A percentile compares a stretch with the other conserved stretches of the same genome.
Conservation (phyloP, 495 filamentous ascomycete genomes). For the Tetracladium setigerum region DNA sequence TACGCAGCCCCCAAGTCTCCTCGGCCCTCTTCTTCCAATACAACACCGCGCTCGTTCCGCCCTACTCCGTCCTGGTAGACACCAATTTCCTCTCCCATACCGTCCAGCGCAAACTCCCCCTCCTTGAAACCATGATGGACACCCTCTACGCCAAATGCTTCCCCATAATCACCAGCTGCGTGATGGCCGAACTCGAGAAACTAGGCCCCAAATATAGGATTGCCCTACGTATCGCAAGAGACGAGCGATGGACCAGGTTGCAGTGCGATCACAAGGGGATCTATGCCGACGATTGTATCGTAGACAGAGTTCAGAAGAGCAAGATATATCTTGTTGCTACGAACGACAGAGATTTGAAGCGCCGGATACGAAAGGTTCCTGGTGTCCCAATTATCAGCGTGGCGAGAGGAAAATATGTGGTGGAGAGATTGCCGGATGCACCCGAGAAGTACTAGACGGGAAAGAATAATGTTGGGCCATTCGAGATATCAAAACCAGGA, state of each 20-base stretch:
- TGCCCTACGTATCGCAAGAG: constrained; percentile 83
- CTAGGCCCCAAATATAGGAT: constrained; percentile 84
- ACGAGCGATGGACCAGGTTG: constrained; percentile 79
- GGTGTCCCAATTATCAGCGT: constrained; percentile 62
- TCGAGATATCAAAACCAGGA: too few relatives aligned
- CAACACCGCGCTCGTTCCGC: constrained; percentile 83
- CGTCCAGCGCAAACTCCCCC: constrained; percentile 80
- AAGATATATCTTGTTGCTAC: constrained; percentile 84
- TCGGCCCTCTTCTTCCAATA: constrained; percentile 90
- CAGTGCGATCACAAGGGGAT: constrained; percentile 83
- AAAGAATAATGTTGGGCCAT: too few relatives aligned
- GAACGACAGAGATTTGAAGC: constrained; percentile 78
- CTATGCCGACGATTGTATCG: constrained; percentile 94
- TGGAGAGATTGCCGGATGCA: constrained; percentile 84
- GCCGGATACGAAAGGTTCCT: constrained; percentile 70
- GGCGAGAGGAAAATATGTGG: constrained; percentile 78
- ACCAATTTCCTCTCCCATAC: constrained; percentile 94
- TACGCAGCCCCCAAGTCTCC: constrained; percentile 59
- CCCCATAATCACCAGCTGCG: constrained; percentile 66
- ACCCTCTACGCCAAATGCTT: constrained; percentile 60
- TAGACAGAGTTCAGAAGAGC: constrained; percentile 71
- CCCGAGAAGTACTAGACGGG: constrained; percentile 44
- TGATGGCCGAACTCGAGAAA: constrained; percentile 82
- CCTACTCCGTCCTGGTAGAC: constrained; percentile 80
- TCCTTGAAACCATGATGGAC: constrained; percentile 85